Base-by-base conservation (phyloP, 257 asterid species). In the Prunella vulgaris region DNA sequence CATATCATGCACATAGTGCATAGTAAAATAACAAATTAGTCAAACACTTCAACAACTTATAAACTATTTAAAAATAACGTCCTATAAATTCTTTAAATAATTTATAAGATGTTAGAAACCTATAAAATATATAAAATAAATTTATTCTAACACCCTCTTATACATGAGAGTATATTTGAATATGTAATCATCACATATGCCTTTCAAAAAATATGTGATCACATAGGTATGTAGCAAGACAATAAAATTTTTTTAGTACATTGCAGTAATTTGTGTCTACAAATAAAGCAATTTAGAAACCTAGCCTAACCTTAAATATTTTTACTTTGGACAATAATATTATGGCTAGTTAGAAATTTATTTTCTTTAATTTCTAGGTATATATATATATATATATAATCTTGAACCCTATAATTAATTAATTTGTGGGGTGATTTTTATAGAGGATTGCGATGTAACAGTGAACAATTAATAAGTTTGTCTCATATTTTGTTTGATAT, bases 231-330 rank as follows among this genome's bases (percentile, higher is more conserved):
- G 66, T 56, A 20, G 67, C 66, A 25, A 28, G 12, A 64, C 14
- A 12, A n/a, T 10, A n/a, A 25, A 9, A 30, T 15, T 30, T 42
- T 12, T 27, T 5, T 27, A 40, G 71, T 22, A 37, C 65, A 37
- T 63, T 35, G 4, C 46, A 61, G 69, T 27, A 54, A 40, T 20
- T 57, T 18, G 27, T 54, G 40, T 56, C 42, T 70, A 53, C 14
- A 65, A 40, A 57, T 28, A 65, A 66, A 5, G 58, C 46, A 49
- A 66, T 66, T 66, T 37, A 22, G 58, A 67, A 60, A 60, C 74
- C 73, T 46, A 73, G 14, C 25, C 69, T 67, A 74, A 74, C 62
- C 69, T 66, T 22, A 66, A 56, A 66, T 15, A 42, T 70, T 48
- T 72, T 27, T 71, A 62, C 48, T 24, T 46, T 24, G 24, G 54